Evolutionary conservation across 2,329 filamentous ascomycete genomes (phyloP), one percentile per base, ranked within the genome.

Genomic region (Bipolaris oryzae): DNA sequence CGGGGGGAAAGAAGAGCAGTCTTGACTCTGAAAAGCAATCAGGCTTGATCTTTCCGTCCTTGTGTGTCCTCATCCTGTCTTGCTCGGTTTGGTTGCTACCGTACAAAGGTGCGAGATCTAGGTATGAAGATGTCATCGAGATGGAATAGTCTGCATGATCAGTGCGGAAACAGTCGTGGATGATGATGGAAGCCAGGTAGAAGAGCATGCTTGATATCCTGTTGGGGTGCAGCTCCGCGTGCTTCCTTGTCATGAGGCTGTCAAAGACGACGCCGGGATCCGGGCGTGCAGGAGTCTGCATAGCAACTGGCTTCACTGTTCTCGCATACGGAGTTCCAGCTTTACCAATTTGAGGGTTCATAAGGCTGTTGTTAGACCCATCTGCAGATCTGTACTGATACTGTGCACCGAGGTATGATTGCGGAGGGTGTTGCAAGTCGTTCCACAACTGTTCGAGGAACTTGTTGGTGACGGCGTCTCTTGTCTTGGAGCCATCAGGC

Each of bases 141-240:
- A 84, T 85, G 53, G 84, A 85, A 67, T 80, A 82, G 71, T 92
- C 86, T 5, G 78, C 78, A 23, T 85, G 84, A 64, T 84, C 85
- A 1, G 88, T 90, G 35, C 85, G 81, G 75, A 90, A 90, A 47
- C 88, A 77, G 67, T 89, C 86, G 76, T 80, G 76, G 45, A 82
- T 82, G 66, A 83, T 82, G 66, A 93, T 88, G 6, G 88, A 86
- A 0, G 89, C 90, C 41, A 90, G 79, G 62, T 92, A 91, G 73
- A 91, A 91, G 15, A 93, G 78, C 77, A 91, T 86, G 64, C 87
- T 88, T 0, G 89, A 92, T 38, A 92, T 86, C n/a, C 85, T 84
- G 48, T 88, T 88, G 0, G 88, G 87, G 70, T 91, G 89, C 52
- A 86, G 80, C 58, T 85, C 81, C 58, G 85, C 85, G n/a, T 81